Evolutionary conservation across 805 yeast genomes (phyloP), one percentile per base, ranked within the genome.

Genomic region (Teunomyces funiuensis): DNA sequence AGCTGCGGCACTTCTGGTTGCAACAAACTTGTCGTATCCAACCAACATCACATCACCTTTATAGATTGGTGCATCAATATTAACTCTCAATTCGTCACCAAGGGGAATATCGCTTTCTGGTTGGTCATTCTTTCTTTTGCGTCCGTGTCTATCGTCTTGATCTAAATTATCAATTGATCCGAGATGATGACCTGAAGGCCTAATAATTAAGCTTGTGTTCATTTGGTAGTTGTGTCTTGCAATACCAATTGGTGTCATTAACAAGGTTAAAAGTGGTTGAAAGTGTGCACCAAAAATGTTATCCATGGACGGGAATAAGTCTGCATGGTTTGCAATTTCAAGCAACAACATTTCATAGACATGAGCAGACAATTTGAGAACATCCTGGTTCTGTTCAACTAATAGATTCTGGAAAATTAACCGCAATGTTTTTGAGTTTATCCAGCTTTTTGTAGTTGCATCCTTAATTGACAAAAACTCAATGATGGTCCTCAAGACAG

Each of bases 161-260:
- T 42, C 47, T 33, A 47, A 39, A 18, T 19, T 31, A 15, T 51
- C 54, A 17, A 50, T 28, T 11, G 49, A 3, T 51, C 65, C 56
- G 50, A 57, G 23, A 72, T 59, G 39, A 52, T 73, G 57, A 1
- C 93, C 95, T 9, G 95, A 85, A 0, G 97, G 96, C 49, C 86
- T 79, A 56, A 91, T 66, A 30, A 93, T 77, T 38, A 80, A 72
- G n/a, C 73, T 67, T 0, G 85, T 69, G 50, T 86, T 82, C 96
- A 93, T 88, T 25, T 80, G 78, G 61, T 88, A 93, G 52, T 83
- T 86, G 58, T 84, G 86, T 49, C 98, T 81, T 3, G 96, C 85
- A 41, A 89, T 81, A 46, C 99, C 99, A 44, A 93, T 85, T 2
- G 99, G 99, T 0, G 98, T 91, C 83, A 88, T 83, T 33, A 88